Evolutionary conservation across 2,329 filamentous ascomycete species (phyloP), one percentile per base, ranked within the genome.

Genomic region (Fusarium piperis): DNA sequence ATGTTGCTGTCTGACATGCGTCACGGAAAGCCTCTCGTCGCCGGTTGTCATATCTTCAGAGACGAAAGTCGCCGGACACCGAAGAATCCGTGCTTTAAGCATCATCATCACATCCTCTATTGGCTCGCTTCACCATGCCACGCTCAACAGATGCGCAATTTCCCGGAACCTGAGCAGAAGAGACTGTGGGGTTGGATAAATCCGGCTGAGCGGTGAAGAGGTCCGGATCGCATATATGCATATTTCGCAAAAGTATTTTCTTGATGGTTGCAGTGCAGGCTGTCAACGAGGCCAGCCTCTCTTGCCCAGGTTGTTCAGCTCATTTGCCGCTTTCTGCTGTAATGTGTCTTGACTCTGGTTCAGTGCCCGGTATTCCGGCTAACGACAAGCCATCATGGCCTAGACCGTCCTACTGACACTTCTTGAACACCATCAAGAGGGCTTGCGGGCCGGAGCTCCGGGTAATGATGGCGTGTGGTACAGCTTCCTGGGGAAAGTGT

Each of bases 121-220:
- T 65, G 61, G 70, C 20, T 70, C 67, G 67, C 64, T 66, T 69
- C 65, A 20, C 9, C 18, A 38, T 57, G 41, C 56, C 44, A 41
- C 39, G 12, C 63, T 41, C 38, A 44, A 46, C 33, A 33, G n/a
- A 52, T 28, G 58, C 59, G 66, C 60, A 72, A 68, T 72, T 72
- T 74, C 64, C 69, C 64, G 56, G 38, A 39, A 36, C 46, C 39
- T 62, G 35, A 52, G 61, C 59, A 52, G 64, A 48, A 5, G 26
- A 30, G 44, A 63, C n/a, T 66, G 60, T 65, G 69, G 60, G 58
- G 62, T 61, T 74, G 65, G 72, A 53, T 68, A 73, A 68, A 68
- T 63, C 60, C 66, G 67, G 72, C 35, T 64, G 61, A 64, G 74
- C 74, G 74, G 74, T 75, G 72, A 73, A 52, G 62, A 59, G 15